Evolutionary conservation across 352 stramenopile species (phyloP).

Genomic region (Phytophthora ramorum): DNA sequence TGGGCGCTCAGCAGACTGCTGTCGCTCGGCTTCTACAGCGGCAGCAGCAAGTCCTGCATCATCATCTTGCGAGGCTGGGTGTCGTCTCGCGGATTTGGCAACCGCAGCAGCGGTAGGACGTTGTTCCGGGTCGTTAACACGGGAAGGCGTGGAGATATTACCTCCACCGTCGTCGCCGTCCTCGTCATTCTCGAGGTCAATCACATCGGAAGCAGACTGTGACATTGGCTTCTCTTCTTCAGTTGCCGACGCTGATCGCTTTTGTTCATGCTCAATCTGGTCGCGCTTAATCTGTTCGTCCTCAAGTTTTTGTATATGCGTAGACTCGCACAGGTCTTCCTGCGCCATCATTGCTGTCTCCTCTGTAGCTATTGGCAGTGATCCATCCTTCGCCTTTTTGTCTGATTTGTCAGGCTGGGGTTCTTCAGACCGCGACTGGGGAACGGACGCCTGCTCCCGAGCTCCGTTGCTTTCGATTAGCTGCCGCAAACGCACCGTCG

Average conservation of each 20-base stretch:
- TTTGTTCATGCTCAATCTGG: constrained; percentile 11
- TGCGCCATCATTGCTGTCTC: constrained; percentile 30
- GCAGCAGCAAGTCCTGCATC: constrained; percentile 13
- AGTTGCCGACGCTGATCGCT: not conserved
- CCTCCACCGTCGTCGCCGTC: constrained; percentile 10
- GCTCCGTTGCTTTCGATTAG: constrained; percentile 45
- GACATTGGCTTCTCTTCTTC: constrained; percentile 9
- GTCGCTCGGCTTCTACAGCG: constrained; percentile 12
- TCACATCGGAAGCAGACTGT: constrained; percentile 8
- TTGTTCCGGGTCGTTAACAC: constrained; percentile 2
- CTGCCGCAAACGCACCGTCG: constrained; percentile 48
- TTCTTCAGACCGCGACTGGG: constrained; percentile 3
- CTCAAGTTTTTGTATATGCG: constrained; percentile 3
- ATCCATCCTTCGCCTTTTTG: not conserved
- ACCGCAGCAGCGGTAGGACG: constrained; percentile 4
- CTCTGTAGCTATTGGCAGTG: constrained; percentile 10
- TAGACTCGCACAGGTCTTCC: constrained; percentile 33
- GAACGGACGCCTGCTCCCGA: constrained; percentile 7
- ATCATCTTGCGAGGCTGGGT: not conserved
- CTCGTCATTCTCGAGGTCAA: constrained; percentile 17
- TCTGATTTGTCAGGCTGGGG: not conserved
- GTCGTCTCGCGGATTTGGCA: constrained; percentile 21
- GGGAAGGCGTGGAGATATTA: constrained; percentile 5
- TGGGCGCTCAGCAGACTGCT: constrained; percentile 41
- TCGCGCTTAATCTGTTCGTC: constrained; percentile 23